A percentile compares a stretch with the other conserved stretches of the same genome.
Conservation (phyloP, 441 rosid genomes). For the Aleurites moluccanus region DNA sequence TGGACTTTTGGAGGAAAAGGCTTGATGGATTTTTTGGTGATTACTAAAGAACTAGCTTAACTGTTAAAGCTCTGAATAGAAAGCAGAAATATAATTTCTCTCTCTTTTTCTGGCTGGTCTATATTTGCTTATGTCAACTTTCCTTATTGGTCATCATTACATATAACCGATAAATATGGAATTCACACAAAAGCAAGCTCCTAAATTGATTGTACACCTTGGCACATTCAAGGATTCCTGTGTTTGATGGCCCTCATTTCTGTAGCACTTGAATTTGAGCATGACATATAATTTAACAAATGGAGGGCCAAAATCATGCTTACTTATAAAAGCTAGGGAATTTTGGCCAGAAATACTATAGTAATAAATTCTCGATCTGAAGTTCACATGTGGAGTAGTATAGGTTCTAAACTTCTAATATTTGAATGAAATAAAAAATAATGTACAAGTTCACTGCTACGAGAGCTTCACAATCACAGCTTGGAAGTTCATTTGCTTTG, state of each 20-base stretch:
- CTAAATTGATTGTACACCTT: background rate
- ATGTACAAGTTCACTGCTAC: background rate
- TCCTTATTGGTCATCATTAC: background rate
- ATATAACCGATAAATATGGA: background rate
- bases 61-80: background rate
- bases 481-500: background rate
- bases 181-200: background rate
- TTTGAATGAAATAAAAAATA: background rate
- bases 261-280: background rate
- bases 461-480: background rate
- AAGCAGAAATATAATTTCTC: too few species aligned
- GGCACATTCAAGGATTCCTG: background rate
- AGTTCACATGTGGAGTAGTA: background rate
- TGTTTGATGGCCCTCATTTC: background rate
- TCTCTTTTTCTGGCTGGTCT: background rate
- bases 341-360: background rate
- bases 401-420: background rate
- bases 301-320: background rate
- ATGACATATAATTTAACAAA: background rate
- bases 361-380: background rate
- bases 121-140: constrained; percentile 4
- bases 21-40: background rate
- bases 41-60: too few species aligned
- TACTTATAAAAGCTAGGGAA: background rate
- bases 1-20: background rate